phyloP scores from a whole-genome alignment of 1,284 basidiomycete species.

The Neolentinus lepideus region DNA sequence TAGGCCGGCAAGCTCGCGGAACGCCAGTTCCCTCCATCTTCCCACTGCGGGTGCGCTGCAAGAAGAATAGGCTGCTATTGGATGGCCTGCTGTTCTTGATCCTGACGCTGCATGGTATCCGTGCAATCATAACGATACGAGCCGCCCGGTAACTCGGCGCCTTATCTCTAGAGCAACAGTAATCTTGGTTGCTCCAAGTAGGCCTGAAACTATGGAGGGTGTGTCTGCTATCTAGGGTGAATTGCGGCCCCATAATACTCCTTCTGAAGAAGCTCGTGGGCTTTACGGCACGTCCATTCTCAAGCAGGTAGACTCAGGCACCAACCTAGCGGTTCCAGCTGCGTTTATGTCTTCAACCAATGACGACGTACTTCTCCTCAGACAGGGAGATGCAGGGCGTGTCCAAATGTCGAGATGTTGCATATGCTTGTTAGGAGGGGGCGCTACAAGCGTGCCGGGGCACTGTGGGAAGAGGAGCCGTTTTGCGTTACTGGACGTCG shows the following conservation, averaged over 20 bases:
- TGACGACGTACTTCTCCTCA: background rate
- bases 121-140: background rate
- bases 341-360: too few species aligned
- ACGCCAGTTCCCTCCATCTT: slow-evolving; percentile 15
- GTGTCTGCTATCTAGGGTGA: background rate
- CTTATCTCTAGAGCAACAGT: background rate
- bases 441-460: background rate
- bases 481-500: background rate
- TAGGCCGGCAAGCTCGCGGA: slow-evolving; percentile 30
- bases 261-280: too few species aligned
- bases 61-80: background rate
- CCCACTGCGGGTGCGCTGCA: slow-evolving; percentile 5
- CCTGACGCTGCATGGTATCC: background rate
- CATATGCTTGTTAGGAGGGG: background rate
- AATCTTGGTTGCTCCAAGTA: too few species aligned
- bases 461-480: background rate
- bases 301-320: too few species aligned
- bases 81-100: background rate
- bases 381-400: background rate
- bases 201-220: background rate
- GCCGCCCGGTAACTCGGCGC: background rate
- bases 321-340: too few species aligned
- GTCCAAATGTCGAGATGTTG: background rate
- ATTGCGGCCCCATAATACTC: too few species aligned
- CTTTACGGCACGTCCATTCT: too few species aligned